These are phyloP conservation scores for Fusarium lateritium DNA, from an alignment of 2,329 filamentous ascomycete genomes.

Conservation along the genomic window DNA sequence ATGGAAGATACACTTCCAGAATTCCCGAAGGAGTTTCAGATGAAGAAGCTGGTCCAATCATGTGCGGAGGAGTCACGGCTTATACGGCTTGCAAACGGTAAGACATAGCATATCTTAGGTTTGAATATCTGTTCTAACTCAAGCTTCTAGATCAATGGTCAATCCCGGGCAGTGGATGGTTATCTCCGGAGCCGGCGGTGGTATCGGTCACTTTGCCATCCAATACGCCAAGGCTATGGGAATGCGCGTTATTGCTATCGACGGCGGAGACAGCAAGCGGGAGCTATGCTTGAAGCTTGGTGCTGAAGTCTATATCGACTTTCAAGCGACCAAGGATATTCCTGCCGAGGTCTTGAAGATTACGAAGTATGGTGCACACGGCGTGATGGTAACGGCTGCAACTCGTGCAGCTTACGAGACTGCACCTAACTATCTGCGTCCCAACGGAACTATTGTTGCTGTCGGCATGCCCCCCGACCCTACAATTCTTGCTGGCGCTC, in stretches of 20 bases:
- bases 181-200: slow-evolving; percentile 87
- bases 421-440: slow-evolving; percentile 85
- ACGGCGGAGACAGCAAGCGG: slow-evolving; percentile 83
- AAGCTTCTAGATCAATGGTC: slow-evolving; percentile 65
- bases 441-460: slow-evolving; percentile 83
- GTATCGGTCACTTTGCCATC: slow-evolving; percentile 79
- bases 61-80: slow-evolving; percentile 86
- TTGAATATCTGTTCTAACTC: neutral
- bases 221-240: slow-evolving; percentile 94
- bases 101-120: rapidly evolving
- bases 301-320: slow-evolving; percentile 82
- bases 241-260: slow-evolving; percentile 81
- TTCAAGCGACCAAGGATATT: slow-evolving; percentile 79
- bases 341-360: slow-evolving; percentile 81
- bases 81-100: slow-evolving; percentile 86
- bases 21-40: slow-evolving; percentile 81
- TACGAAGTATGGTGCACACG: slow-evolving; percentile 85
- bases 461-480: slow-evolving; percentile 78
- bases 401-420: slow-evolving; percentile 95
- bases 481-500: slow-evolving; percentile 41
- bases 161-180: slow-evolving; percentile 82
- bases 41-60: slow-evolving; percentile 81
- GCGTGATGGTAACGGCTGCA: slow-evolving; percentile 86
- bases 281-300: slow-evolving; percentile 78
- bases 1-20: slow-evolving; percentile 83